phyloP scores from a whole-genome alignment of 2,329 filamentous ascomycete genomes.

The Xylariaceae sp. region DNA sequence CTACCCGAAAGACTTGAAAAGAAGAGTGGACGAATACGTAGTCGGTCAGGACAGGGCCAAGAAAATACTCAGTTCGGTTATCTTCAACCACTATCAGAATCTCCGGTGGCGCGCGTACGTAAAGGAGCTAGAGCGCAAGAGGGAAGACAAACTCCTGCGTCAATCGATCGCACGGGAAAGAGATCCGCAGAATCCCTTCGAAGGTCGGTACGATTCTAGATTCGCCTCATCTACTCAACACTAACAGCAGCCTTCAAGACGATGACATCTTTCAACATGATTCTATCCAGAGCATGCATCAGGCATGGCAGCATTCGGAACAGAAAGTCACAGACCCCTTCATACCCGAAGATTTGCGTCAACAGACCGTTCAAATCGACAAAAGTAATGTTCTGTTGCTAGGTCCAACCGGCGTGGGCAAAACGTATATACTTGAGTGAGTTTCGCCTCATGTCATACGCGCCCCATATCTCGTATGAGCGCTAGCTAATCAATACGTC shows the following conservation, averaged over 20 bases:
- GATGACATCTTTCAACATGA: constrained; percentile 51
- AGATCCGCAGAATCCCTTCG: constrained; percentile 56
- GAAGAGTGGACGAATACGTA: constrained; percentile 90
- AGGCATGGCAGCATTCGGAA: constrained; percentile 31
- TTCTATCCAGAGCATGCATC: constrained; percentile 40
- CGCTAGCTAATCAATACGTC: constrained; percentile 6
- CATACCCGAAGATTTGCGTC: constrained; percentile 42
- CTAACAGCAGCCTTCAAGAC: constrained; percentile 43
- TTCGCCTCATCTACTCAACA: constrained; percentile 23
- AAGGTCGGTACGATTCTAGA: constrained; percentile 53
- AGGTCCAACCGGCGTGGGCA: constrained; percentile 90
- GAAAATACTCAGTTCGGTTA: constrained; percentile 84
- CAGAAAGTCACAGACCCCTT: constrained; percentile 43
- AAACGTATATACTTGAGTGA: constrained; percentile 83
- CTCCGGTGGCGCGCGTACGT: constrained; percentile 73
- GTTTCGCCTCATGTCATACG: constrained; percentile 20
- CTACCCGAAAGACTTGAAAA: constrained; percentile 69
- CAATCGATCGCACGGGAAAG: constrained; percentile 68
- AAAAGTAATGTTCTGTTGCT: constrained; percentile 92
- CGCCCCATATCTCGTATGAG: not conserved
- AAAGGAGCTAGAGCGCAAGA: constrained; percentile 58
- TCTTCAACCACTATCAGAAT: constrained; percentile 95
- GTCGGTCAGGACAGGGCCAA: constrained; percentile 94
- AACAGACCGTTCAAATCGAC: constrained; percentile 66
- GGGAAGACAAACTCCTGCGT: constrained; percentile 60